phyloP scores from a whole-genome alignment of 2,329 filamentous ascomycete genomes.

The Ophiostoma quercus region DNA sequence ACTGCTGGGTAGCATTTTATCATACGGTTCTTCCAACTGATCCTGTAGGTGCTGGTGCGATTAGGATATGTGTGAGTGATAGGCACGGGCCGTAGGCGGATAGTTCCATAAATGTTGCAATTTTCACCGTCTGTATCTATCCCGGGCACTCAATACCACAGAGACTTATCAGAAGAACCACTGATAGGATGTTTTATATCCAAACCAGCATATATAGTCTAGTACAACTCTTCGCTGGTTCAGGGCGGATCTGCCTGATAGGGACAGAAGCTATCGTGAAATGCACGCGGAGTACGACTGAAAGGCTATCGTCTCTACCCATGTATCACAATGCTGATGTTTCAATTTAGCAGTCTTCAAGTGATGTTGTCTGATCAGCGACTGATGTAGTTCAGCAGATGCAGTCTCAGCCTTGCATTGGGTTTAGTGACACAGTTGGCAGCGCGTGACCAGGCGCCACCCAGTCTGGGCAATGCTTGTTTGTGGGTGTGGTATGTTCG shows the following conservation, averaged over 20 bases:
- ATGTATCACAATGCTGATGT: neutral
- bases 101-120: too few species aligned
- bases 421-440: neutral
- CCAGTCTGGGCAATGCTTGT: neutral
- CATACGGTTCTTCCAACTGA: too few species aligned
- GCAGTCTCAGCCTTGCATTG: neutral
- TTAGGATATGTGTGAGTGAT: too few species aligned
- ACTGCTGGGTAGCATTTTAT: too few species aligned
- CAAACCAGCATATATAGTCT: neutral
- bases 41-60: too few species aligned
- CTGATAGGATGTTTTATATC: neutral
- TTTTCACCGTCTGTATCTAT: too few species aligned
- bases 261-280: too few species aligned
- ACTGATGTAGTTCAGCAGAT: neutral
- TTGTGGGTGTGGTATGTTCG: neutral
- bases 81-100: too few species aligned
- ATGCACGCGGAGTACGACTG: neutral
- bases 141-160: too few species aligned
- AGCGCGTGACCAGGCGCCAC: neutral
- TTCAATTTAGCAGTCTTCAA: neutral
- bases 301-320: neutral
- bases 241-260: neutral
- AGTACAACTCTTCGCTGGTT: neutral
- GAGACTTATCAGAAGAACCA: neutral
- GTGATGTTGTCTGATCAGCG: neutral